Conservation (phyloP, 345 rosid species). For the Carallia pectinifolia region DNA sequence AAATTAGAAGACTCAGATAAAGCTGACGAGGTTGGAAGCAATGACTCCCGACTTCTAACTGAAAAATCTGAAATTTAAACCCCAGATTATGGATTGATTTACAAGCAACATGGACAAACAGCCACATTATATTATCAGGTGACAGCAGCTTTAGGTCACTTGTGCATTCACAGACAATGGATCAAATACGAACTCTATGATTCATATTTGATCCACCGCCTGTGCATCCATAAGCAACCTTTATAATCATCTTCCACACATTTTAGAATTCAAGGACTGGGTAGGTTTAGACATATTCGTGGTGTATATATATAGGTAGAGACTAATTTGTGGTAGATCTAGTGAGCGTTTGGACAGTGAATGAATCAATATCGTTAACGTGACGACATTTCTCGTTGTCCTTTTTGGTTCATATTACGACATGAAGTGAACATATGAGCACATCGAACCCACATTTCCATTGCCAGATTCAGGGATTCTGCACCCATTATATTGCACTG, state of each 20-base stretch:
- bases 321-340: no score
- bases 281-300: no score
- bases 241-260: not conserved
- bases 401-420: constrained; percentile 21
- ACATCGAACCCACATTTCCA: constrained; percentile 13
- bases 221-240: constrained; percentile 2
- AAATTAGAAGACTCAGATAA: no score
- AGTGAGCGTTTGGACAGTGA: not conserved
- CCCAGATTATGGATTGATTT: no score
- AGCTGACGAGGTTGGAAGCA: no score
- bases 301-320: no score
- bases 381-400: constrained; percentile 23
- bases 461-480: not conserved
- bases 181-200: not conserved
- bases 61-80: no score
- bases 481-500: constrained; percentile 2
- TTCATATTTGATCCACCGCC: constrained; percentile 8
- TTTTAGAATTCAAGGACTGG: no score
- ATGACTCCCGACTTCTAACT: no score
- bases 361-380: constrained; percentile 5
- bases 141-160: not conserved
- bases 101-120: no score
- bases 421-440: constrained; percentile 28
- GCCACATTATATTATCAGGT: not conserved
- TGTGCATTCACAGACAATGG: not conserved